phyloP scores from a whole-genome alignment of 805 yeast genomes.

The Candida bentonensis region DNA sequence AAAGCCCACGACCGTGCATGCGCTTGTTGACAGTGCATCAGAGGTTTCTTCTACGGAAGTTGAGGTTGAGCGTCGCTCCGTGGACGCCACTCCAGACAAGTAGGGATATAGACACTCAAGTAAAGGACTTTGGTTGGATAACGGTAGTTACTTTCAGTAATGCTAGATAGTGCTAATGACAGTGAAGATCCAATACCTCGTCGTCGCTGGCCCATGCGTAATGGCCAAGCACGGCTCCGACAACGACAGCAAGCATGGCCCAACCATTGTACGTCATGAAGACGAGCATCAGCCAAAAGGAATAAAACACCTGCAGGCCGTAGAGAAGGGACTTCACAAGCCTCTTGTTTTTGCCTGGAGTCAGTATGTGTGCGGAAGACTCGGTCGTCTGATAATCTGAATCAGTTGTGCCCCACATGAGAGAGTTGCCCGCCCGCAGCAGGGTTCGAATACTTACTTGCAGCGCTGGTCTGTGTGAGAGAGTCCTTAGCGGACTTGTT shows the following conservation, averaged over 20 bases:
- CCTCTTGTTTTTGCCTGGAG: constrained; percentile 1
- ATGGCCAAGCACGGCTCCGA: constrained; percentile 62
- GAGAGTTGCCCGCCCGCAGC: too few relatives aligned
- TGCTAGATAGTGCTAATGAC: too few relatives aligned
- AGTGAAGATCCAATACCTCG: constrained; percentile 6
- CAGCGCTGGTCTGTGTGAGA: constrained; percentile 2
- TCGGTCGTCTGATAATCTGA: background rate
- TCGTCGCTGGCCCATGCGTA: constrained; percentile 34
- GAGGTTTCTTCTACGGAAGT: too few relatives aligned
- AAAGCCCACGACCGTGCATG: background rate
- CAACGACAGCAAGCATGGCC: constrained; percentile 60
- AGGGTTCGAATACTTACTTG: background rate
- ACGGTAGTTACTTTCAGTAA: too few relatives aligned
- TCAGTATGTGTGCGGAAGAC: background rate
- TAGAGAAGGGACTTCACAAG: constrained; percentile 12
- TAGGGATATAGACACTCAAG: too few relatives aligned
- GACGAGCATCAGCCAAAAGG: constrained; percentile 49
- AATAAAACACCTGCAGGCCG: constrained; percentile 16
- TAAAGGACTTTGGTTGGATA: too few relatives aligned
- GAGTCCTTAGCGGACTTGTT: constrained; percentile 7
- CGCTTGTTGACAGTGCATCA: background rate
- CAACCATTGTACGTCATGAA: constrained; percentile 81
- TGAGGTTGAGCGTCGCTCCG: too few relatives aligned
- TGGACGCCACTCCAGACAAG: too few relatives aligned
- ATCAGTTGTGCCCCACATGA: background rate